Evolutionary conservation across 169 alveolate species (phyloP), one percentile per base, ranked within the genome.

Genomic region (Plasmodium vivax): DNA sequence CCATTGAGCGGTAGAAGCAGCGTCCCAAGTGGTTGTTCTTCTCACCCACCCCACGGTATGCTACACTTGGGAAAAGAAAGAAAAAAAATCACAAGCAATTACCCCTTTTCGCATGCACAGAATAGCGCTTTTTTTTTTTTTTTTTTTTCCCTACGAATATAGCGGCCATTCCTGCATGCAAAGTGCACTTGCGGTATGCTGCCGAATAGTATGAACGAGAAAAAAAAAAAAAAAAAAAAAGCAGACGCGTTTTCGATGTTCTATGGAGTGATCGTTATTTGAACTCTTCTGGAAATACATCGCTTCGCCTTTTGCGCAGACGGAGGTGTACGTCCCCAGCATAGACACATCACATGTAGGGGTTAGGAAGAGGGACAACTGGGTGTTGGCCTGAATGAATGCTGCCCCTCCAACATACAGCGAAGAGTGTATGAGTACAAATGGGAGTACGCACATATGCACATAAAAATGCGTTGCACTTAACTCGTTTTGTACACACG

Each of bases 101-200:
- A 3, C 16, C 23, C 23, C 14, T 68, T 68, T 68, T 27, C 77
- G 14, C 77, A 68, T 68, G 77, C 77, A 2, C n/a, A 68, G 38
- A 68, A 68, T 68, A 68, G 43, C 77, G 30, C 5, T 58, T 58
- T 58, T 62, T n/a, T 62, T 62, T 19, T 56, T 58, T 58, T 58
- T 62, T 62, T n/a, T 68, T 23, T 23, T 1, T 16, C 38, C 54
- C 85, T 79, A 10, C 9, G 54, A 79, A 79, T 41, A 27, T 43
- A 27, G 68, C 14, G 68, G n/a, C 32, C 58, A 82, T 12, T 82
- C 19, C 80, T 82, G 90, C 90, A 82, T 82, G 23, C 71, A 14
- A 30, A 82, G 90, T 82, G 90, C 90, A 82, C 77, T 43, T 10
- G 43, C 19, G 16, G 72, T 82, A 23, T 82, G 80, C 58, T 77